Evolutionary conservation across 139 green algal genomes (phyloP).

Genomic region (Yamagishiella unicocca): DNA sequence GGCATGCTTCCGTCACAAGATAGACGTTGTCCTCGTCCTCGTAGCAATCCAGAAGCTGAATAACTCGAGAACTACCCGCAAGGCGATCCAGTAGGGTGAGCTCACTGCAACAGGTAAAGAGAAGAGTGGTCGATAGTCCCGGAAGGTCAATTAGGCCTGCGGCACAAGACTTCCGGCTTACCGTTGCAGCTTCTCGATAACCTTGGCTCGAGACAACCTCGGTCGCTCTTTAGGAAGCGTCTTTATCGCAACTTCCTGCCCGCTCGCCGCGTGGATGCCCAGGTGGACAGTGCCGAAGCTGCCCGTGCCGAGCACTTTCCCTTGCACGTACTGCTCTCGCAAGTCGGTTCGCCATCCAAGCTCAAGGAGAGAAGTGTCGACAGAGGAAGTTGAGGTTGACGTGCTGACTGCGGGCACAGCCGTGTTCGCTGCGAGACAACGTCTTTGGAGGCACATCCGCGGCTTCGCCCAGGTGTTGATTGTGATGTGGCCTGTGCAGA

Average conservation of each 20-base stretch:
- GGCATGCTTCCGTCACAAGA: constrained; percentile 67
- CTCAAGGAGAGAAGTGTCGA: not conserved
- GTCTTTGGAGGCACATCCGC: not conserved
- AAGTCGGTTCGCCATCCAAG: constrained; percentile 40
- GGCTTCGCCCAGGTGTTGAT: not conserved
- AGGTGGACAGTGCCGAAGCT: constrained; percentile 62
- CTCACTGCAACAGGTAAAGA: constrained; percentile 41
- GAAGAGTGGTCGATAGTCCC: not conserved
- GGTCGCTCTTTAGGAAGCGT: constrained; percentile 67
- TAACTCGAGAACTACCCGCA: constrained; percentile 43
- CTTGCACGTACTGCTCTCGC: constrained; percentile 1
- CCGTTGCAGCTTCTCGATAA: constrained; percentile 65
- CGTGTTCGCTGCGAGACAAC: not conserved
- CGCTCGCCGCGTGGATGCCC: not conserved
- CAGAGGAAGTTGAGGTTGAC: not conserved
- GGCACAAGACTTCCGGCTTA: not conserved
- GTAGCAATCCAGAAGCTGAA: constrained; percentile 65
- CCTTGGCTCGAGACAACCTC: constrained; percentile 57
- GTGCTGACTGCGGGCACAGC: not conserved
- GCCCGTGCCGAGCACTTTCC: constrained; percentile 52
- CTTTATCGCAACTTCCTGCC: constrained; percentile 61
- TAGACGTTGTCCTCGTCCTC: constrained; percentile 61
- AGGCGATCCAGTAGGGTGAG: constrained; percentile 52
- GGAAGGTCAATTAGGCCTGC: not conserved
- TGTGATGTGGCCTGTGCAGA: not conserved